Percentiles rank a stretch among this genome's conserved stretches.
These are phyloP conservation scores for Toxicodendron radicans DNA, from an alignment of 345 rosid genomes.

Conservation along the genomic window DNA sequence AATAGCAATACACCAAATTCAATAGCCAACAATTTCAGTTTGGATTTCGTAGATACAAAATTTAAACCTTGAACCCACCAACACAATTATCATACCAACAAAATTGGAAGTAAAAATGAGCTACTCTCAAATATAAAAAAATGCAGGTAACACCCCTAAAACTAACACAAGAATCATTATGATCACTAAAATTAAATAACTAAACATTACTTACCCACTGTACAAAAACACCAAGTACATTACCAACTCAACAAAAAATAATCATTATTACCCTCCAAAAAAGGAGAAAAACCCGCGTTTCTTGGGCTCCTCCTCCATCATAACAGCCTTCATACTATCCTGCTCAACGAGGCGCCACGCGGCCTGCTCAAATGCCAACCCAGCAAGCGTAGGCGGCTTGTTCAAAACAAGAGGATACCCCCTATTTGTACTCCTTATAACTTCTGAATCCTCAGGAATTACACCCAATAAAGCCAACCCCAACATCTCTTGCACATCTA, in stretches of 20 bases:
- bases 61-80: neutral
- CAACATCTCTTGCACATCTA: constrained; percentile 93
- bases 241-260: neutral
- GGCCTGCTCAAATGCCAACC: constrained; percentile 95
- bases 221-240: constrained; percentile 22
- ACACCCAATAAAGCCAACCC: constrained; percentile 79
- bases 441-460: constrained; percentile 93
- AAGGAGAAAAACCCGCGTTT: constrained; percentile 85
- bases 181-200: constrained; percentile 5
- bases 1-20: too few relatives aligned
- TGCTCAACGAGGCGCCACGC: constrained; percentile 99
- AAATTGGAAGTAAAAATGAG: constrained; percentile 3
- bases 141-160: neutral
- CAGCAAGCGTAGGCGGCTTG: constrained; percentile 91
- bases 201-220: constrained; percentile 31
- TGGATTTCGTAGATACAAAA: neutral
- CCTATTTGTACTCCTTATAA: constrained; percentile 82
- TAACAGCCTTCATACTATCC: constrained; percentile 95
- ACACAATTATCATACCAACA: neutral
- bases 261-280: constrained; percentile 54
- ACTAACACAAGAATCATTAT: neutral
- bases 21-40: neutral
- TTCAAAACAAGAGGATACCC: constrained; percentile 90
- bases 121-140: too few relatives aligned
- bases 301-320: constrained; percentile 95